phyloP scores from a whole-genome alignment of 2,329 filamentous ascomycete genomes.

The Emericellopsis atlantica region DNA sequence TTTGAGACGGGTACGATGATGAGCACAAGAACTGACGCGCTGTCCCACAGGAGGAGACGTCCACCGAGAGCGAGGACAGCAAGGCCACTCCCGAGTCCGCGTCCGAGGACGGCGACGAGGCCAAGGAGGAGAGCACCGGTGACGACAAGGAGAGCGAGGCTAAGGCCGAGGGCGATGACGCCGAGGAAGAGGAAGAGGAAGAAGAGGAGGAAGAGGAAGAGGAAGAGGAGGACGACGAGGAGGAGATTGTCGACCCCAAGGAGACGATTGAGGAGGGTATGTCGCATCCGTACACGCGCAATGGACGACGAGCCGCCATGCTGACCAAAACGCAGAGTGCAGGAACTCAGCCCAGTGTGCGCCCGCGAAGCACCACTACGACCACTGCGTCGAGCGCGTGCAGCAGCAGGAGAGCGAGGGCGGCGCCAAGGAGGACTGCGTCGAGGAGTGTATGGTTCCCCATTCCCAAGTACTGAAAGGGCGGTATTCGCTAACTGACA shows the following conservation, averaged over 20 bases:
- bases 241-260: slow-evolving; percentile 80
- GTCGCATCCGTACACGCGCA: slow-evolving; percentile 17
- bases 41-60: slow-evolving; percentile 13
- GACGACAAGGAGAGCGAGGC: slow-evolving; percentile 12
- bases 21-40: background rate
- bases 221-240: slow-evolving; percentile 47
- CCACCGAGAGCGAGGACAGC: slow-evolving; percentile 43
- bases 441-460: slow-evolving; percentile 85
- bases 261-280: slow-evolving; percentile 84
- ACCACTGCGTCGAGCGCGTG: slow-evolving; percentile 95
- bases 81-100: slow-evolving; percentile 12
- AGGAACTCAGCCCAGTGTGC: slow-evolving; percentile 74
- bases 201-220: slow-evolving; percentile 33
- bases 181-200: slow-evolving; percentile 31
- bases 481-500: background rate
- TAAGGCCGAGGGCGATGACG: slow-evolving; percentile 25
- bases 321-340: slow-evolving; percentile 59
- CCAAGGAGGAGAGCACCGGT: slow-evolving; percentile 10
- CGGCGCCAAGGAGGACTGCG: slow-evolving; percentile 82
- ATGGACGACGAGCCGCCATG: background rate
- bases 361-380: slow-evolving; percentile 91
- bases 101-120: slow-evolving; percentile 11
- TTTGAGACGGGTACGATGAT: background rate
- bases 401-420: slow-evolving; percentile 49
- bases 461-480: background rate